Base-by-base conservation (phyloP, 768 basidiomycete genomes). In the Lentinula guzmanii region DNA sequence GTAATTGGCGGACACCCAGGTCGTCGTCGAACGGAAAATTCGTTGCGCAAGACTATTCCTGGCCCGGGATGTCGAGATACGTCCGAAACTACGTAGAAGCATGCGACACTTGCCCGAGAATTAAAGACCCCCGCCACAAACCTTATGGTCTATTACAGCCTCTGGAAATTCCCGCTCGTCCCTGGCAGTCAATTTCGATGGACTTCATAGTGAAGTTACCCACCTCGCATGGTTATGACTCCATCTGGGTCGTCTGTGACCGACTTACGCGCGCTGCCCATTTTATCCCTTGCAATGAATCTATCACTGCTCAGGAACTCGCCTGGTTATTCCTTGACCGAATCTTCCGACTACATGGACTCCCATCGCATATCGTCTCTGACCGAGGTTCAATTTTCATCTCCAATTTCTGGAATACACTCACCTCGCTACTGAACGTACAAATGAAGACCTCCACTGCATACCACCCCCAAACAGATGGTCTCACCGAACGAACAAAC, bases 201-300 rank as follows among this genome's bases (percentile, higher is more conserved):
- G 77, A 79, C 54, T 76, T 78, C 62, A 75, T 81, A n/a, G 74
- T 70, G 45, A 72, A 75, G 59, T 73, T 82, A 0, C 79, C 78
- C 0, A 51, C 57, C 0, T 76, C 75, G 7, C 66, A 75, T 48
- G 72, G 72, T 4, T 78, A 69, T 61, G 69, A 77, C 60, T 70
- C 73, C 72, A 79, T 63, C 65, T 73, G 24, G 24, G 24, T 24
- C 2, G 2, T 24, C 2, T 24, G 24, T 3, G 24, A 24, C 2
- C 24, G 24, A 2, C 61, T 82, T 35, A 76, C 77, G 16, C 76
- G 77, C 52, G 68, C 69, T 60, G 75, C 72, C 1, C 73, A 77
- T 57, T 82, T 83, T 64, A 72, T 82, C 37, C 77, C 78, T 0
- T 65, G 67, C 55, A 59, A 63, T 35, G 63, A 74, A 18, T 64